These are phyloP conservation scores for Periconia digitata DNA, from an alignment of 2,329 filamentous ascomycete species.

Conservation along the genomic window DNA sequence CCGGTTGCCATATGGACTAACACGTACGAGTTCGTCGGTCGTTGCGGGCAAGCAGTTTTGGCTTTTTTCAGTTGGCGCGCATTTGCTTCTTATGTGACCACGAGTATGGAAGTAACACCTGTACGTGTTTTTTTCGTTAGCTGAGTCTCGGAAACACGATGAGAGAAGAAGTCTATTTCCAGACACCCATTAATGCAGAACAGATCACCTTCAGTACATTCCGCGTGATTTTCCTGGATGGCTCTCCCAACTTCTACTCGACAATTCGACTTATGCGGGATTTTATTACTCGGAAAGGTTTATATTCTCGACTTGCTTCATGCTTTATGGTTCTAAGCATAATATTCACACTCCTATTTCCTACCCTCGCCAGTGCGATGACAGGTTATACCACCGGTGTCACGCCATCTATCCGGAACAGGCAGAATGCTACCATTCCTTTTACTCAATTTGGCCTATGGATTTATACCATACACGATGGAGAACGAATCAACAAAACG, in stretches of 20 bases:
- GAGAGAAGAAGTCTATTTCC: too few relatives aligned
- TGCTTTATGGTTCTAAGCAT: constrained; percentile 18
- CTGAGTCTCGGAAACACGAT: neutral
- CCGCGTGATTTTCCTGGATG: neutral
- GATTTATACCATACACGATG: neutral
- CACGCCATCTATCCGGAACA: constrained; percentile 5
- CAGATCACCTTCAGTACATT: neutral
- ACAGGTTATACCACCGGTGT: constrained; percentile 18
- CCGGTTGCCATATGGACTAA: neutral
- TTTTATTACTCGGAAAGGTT: neutral
- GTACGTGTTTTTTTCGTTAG: neutral
- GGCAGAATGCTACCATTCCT: neutral
- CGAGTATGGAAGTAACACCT: neutral
- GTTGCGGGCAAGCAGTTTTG: neutral
- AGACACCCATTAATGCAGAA: neutral
- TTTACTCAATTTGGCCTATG: neutral
- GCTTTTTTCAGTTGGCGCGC: neutral
- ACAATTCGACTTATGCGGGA: neutral
- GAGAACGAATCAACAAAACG: neutral
- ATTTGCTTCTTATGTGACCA: neutral
- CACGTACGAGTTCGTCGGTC: constrained; percentile 1
- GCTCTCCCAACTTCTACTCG: neutral
- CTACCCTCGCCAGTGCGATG: constrained; percentile 20
- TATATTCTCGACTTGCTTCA: neutral
- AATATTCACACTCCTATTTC: constrained; percentile 14